These are phyloP conservation scores for Salix suchowensis DNA, from an alignment of 345 rosid genomes.

Conservation along the genomic window DNA sequence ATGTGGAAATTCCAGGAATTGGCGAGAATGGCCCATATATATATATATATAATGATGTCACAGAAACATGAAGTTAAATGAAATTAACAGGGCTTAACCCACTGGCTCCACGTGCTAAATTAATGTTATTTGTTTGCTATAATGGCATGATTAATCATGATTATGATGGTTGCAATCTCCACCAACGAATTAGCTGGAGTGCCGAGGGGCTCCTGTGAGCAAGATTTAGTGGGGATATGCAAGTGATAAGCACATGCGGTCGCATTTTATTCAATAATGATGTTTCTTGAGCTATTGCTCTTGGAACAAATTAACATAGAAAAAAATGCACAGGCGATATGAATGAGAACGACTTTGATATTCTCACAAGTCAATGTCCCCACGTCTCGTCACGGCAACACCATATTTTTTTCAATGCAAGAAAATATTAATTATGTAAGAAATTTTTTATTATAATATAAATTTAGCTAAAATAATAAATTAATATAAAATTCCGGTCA, in stretches of 20 bases:
- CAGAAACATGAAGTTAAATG: neutral
- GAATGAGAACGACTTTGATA: neutral
- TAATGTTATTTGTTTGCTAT: neutral
- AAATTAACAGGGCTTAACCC: neutral
- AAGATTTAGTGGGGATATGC: neutral
- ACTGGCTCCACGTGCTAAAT: too few relatives aligned
- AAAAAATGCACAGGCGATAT: neutral
- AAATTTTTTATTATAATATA: too few relatives aligned
- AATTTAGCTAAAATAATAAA: too few relatives aligned
- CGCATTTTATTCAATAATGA: conserved; percentile 7
- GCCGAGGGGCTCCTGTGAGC: neutral
- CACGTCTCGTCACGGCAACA: too few relatives aligned
- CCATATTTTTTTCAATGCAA: too few relatives aligned
- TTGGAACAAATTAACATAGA: neutral
- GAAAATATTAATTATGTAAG: too few relatives aligned
- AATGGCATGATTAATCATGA: neutral
- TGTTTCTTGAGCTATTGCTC: neutral
- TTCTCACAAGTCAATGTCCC: too few relatives aligned
- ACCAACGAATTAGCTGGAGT: neutral
- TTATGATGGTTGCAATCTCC: neutral
- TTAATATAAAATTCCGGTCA: too few relatives aligned
- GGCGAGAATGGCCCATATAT: too few relatives aligned
- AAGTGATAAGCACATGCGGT: neutral
- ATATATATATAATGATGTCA: too few relatives aligned
- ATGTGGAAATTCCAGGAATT: too few relatives aligned